phyloP scores from a whole-genome alignment of 2,329 filamentous ascomycete species.

The Botrytis deweyae region DNA sequence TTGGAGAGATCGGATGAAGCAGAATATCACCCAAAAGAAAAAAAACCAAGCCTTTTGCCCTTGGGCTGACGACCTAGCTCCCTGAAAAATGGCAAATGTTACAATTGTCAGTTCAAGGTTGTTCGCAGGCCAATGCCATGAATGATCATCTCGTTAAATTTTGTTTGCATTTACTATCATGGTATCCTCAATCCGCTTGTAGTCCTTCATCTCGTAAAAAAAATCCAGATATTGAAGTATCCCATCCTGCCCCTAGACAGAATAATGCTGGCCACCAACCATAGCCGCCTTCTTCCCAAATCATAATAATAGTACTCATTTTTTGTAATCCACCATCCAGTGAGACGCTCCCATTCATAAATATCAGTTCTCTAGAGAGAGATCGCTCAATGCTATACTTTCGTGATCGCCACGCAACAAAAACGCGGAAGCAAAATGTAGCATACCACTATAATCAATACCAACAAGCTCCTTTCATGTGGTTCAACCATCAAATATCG shows the following conservation, averaged over 20 bases:
- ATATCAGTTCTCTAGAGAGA: background rate
- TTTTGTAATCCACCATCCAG: constrained; percentile 3
- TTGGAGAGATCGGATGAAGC: background rate
- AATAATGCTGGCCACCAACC: background rate
- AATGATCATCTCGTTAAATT: background rate
- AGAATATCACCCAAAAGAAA: no score
- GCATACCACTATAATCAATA: constrained; percentile 18
- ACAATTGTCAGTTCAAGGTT: background rate
- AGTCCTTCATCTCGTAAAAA: background rate
- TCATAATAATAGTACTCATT: constrained; percentile 17
- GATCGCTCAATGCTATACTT: background rate
- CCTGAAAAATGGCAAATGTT: background rate
- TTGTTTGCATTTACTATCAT: background rate
- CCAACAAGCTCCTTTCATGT: constrained; percentile 7
- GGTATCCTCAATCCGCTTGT: background rate
- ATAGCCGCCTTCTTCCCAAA: constrained; percentile 5
- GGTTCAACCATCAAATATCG: constrained; percentile 16
- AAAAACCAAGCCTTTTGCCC: background rate
- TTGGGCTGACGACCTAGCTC: background rate
- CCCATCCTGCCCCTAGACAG: constrained; percentile 1
- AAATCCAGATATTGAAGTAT: constrained; percentile 1
- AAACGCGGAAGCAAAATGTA: constrained; percentile 11
- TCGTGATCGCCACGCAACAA: constrained; percentile 14
- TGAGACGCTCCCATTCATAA: constrained; percentile 20
- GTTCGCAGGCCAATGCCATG: background rate